Percentiles rank a stretch among this genome's conserved stretches.
Conservation (phyloP, 371 early-diverging fungal genomes). For the Lichtheimia ramosa region DNA sequence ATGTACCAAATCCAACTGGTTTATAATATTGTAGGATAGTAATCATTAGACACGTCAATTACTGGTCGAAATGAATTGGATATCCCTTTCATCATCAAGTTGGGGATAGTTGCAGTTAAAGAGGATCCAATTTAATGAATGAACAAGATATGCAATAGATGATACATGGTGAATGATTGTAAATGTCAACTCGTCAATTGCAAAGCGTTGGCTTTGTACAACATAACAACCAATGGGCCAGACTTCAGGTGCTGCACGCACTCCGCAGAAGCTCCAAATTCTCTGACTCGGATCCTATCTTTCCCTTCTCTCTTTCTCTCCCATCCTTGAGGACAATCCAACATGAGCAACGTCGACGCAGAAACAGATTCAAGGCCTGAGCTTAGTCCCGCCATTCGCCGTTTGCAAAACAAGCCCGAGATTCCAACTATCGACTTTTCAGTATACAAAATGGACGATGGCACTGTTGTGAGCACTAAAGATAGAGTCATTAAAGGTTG, state of each 20-base stretch:
- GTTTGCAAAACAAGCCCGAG: slow-evolving; percentile 22
- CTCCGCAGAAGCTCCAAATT: background rate
- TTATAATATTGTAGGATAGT: too few relatives aligned
- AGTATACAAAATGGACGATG: slow-evolving; percentile 76
- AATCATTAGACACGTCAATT: too few relatives aligned
- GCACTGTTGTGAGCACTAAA: slow-evolving; percentile 71
- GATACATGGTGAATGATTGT: too few relatives aligned
- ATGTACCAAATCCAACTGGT: too few relatives aligned
- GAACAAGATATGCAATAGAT: too few relatives aligned
- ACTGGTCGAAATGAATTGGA: too few relatives aligned
- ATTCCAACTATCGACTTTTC: slow-evolving; percentile 70
- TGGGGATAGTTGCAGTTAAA: too few relatives aligned
- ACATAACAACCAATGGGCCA: too few relatives aligned
- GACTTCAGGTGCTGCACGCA: too few relatives aligned
- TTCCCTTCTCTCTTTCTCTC: background rate
- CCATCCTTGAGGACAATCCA: background rate
- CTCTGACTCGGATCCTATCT: background rate
- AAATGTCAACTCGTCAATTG: background rate
- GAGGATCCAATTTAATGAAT: too few relatives aligned
- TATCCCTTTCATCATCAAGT: too few relatives aligned
- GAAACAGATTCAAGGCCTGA: slow-evolving; percentile 6
- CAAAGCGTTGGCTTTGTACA: background rate
- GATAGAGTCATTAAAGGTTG: slow-evolving; percentile 78
- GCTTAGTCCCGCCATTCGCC: slow-evolving; percentile 19
- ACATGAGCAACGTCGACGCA: slow-evolving; percentile 12